phyloP scores from a whole-genome alignment of 768 basidiomycete species.

The Mycena olivaceomarginata region DNA sequence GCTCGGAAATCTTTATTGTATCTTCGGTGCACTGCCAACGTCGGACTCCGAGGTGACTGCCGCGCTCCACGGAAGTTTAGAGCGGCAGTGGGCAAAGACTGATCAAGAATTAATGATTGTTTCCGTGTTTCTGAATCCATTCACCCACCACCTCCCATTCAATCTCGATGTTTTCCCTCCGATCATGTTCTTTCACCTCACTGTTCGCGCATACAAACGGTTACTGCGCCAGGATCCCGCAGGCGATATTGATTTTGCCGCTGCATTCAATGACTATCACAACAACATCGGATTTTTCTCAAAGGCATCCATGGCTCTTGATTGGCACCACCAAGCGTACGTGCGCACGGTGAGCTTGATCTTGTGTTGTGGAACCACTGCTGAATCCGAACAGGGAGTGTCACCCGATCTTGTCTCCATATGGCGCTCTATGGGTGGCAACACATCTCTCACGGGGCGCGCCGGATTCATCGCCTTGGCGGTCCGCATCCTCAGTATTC shows the following conservation, averaged over 20 bases:
- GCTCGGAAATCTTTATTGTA: background rate
- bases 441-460: slow-evolving; percentile 14
- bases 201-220: slow-evolving; percentile 32
- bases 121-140: slow-evolving; percentile 53
- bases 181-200: slow-evolving; percentile 20
- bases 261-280: background rate
- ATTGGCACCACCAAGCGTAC: background rate
- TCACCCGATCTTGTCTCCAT: slow-evolving; percentile 27
- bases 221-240: background rate
- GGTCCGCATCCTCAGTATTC: slow-evolving; percentile 49
- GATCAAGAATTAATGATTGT: background rate
- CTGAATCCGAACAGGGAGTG: slow-evolving; percentile 8
- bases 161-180: slow-evolving; percentile 23
- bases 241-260: background rate
- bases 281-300: background rate
- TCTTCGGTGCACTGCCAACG: background rate
- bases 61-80: background rate
- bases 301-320: background rate
- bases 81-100: background rate
- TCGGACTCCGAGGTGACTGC: background rate
- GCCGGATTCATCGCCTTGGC: slow-evolving; percentile 47
- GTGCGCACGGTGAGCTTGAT: background rate
- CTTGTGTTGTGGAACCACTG: background rate
- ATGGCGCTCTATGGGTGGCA: slow-evolving; percentile 15
- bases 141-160: slow-evolving; percentile 40